Evolutionary conservation across 768 basidiomycete genomes (phyloP), one percentile per base, ranked within the genome.

Genomic region (Lentinula sp.): DNA sequence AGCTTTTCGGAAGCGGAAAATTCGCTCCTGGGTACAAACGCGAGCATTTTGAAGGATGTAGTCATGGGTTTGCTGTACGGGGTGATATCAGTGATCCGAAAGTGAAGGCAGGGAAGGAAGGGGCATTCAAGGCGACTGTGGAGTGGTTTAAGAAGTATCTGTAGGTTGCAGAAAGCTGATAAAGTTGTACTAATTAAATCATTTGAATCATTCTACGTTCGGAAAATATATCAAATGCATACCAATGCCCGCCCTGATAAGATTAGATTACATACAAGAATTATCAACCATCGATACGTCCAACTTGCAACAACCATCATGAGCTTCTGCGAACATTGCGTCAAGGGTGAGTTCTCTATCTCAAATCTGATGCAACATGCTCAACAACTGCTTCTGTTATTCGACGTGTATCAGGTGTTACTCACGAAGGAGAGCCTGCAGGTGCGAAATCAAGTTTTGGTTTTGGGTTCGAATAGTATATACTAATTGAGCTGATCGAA

Each of bases 101-200:
- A 61, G 76, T 82, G 49, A 85, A 84, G 71, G 82, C 79, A 33
- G 86, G 80, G 28, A 86, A 85, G 70, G 86, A 87, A 67, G 85
- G 84, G 37, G 75, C 84, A 0, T 86, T 87, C 76, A 80, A 80
- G 71, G 73, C 79, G 35, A 71, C 78, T 13, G 80, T 87, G 37
- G 77, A 83, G 62, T 87, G 79, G 77, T 79, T 86, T 71, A 67
- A 71, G 60, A 72, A 77, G 64, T 65, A 79, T 46, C 39, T 71
- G 51, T 72, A 61, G 36, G 9, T 16, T 36, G 15, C 6, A 20
- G 46, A 69, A 28, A 15, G 33, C 43, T 39, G 18, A 49, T 12
- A 4, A 1, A 23, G 18, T 2, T 6, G 51, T 7, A 20, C 7
- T 9, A 46, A 46, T 16, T 46, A 46, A n/a, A 7, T 28, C 1